Evolutionary conservation across 2,329 filamentous ascomycete species (phyloP), one percentile per base, ranked within the genome.

Genomic region (Aspergillus sp.): DNA sequence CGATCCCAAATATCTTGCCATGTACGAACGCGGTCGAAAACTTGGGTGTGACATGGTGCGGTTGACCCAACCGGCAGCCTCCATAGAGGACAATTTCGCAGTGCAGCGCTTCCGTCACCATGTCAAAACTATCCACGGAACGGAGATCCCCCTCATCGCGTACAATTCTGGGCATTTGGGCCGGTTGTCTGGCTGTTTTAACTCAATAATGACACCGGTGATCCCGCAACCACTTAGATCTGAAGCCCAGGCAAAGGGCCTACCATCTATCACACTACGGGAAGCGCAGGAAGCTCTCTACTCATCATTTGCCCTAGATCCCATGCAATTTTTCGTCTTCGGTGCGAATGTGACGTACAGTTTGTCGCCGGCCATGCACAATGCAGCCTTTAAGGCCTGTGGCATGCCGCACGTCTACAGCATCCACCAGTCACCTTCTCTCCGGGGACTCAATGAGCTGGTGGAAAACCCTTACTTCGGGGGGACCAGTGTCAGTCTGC

Each of bases 281-380:
- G 81, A 88, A 54, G 82, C 85, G 0, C 87, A 86, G 5, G 72
- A 81, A 54, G 83, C 86, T 1, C 76, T 90, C 0, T 89, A 85
- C 61, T 77, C 83, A 3, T 84, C 82, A 1, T 88, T 87, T 52
- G 76, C 86, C 1, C 81, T 84, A 47, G 85, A 90, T 38, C 79
- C 84, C 0, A 83, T 91, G 77, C 83, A 85, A 46, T 83, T 89
- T 50, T 88, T 87, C 59, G 85, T 91, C 32, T 82, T 90, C 47
- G 88, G 88, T n/a, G 84, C 82, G 50, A 85, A 85, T 50, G 83
- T 88, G 9, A 82, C 79, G 46, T 89, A 88, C 72, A 90, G 85
- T 65, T 68, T 91, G 51, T 90, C 88, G 0, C 88, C 88, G 1
- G 84, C 85, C 6, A 91, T 91, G 87, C 88, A 92, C 66, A 88